Evolutionary conservation across 2,329 filamentous ascomycete genomes (phyloP).

Genomic region (Alternaria alternata): DNA sequence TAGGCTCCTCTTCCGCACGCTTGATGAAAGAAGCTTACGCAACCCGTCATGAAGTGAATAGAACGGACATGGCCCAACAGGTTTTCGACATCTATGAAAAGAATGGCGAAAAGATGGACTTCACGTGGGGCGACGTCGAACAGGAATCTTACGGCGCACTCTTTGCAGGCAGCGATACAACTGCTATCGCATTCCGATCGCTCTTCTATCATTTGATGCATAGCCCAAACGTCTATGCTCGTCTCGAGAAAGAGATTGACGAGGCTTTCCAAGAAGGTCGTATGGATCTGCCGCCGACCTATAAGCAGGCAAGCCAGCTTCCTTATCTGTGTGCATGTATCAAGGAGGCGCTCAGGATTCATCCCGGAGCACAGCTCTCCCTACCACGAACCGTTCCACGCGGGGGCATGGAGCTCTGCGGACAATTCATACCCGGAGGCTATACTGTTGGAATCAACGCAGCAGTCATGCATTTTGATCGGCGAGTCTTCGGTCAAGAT

Average conservation of each 20-base stretch:
- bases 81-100: conserved; percentile 40
- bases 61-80: conserved; percentile 42
- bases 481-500: conserved; percentile 51
- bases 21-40: conserved; percentile 9
- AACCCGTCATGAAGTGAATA: conserved; percentile 6
- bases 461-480: conserved; percentile 55
- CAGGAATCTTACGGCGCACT: conserved; percentile 37
- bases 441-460: conserved; percentile 56
- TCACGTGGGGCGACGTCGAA: conserved; percentile 36
- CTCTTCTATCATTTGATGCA: conserved; percentile 52
- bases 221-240: conserved; percentile 28
- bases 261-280: conserved; percentile 12
- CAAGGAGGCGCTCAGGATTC: conserved; percentile 55
- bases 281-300: conserved; percentile 17
- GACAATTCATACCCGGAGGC: conserved; percentile 42
- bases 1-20: neutral
- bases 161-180: conserved; percentile 49
- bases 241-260: conserved; percentile 27
- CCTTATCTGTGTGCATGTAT: conserved; percentile 55
- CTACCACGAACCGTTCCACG: conserved; percentile 25
- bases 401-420: conserved; percentile 23
- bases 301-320: conserved; percentile 32
- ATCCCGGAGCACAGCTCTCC: conserved; percentile 37
- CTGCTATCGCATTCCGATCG: conserved; percentile 42
- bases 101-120: conserved; percentile 46